Base-by-base conservation (phyloP, 2,329 filamentous ascomycete genomes). In the Paraphaeosphaeria minitans region DNA sequence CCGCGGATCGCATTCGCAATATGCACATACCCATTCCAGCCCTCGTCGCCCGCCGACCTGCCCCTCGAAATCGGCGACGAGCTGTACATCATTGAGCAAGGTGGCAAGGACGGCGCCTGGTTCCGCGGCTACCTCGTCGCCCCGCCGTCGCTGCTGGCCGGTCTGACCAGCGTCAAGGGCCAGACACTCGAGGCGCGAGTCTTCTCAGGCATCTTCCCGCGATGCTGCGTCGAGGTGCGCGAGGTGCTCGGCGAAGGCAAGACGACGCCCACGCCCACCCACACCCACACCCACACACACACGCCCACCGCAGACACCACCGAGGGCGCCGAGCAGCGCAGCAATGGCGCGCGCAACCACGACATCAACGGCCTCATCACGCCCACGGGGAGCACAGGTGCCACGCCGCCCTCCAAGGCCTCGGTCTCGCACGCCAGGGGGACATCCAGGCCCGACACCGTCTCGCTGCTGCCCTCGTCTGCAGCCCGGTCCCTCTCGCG, bases 51-150 rank as follows among this genome's bases (percentile, higher is more conserved):
- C 55, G 91, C 93, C 76, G 95, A 99, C 79, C 88, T 99, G 21
- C 95, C 96, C 10, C 89, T 99, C 75, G 93, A 99, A 79, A 92
- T 99, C 64, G 95, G 95, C 76, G 95, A 99, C 84, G 95, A 99
- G 80, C 84, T 99, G 65, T 99, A 99, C 80, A 96, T 99, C 66
- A 97, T 99, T 74, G 94, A 98, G 79, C 92, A 98, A 79, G 96
- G 94, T 41, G 90, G 92, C 22, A 79, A 75, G 39, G 87, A 96
- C 79, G 91, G 90, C 70, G 87, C 92, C 75, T 99, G 95, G 96
- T 90, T 94, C 78, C 89, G 95, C 55, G 95, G 95, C 59, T 99
- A 99, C 78, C 85, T 99, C 60, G 90, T 99, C 66, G 93, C 95
- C 63, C 94, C 95, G 53, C 95, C 95, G 21, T 97, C 93, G 68